Evolutionary conservation across 805 yeast genomes (phyloP).

Genomic region (Candida xyloterini): DNA sequence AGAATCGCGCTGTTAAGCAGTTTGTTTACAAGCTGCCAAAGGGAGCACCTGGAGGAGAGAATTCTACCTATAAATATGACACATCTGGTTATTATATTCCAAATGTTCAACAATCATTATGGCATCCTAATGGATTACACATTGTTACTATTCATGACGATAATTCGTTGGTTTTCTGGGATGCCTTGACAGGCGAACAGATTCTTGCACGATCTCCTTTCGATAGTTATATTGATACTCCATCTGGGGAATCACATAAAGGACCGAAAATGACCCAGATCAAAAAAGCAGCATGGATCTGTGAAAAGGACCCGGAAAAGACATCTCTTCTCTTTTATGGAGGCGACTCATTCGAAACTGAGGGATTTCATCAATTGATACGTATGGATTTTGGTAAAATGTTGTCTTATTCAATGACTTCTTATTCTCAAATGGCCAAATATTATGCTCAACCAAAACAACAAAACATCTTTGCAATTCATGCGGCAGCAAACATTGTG

Average conservation of each 20-base stretch:
- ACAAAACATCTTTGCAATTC: constrained; percentile 55
- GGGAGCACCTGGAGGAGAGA: constrained; percentile 72
- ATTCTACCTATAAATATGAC: constrained; percentile 30
- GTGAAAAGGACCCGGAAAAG: constrained; percentile 74
- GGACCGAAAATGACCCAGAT: constrained; percentile 40
- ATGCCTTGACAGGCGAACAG: constrained; percentile 69
- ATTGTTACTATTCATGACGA: constrained; percentile 75
- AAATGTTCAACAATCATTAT: constrained; percentile 49
- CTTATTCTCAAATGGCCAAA: constrained; percentile 77
- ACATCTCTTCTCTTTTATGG: constrained; percentile 73
- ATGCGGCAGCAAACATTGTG: constrained; percentile 41
- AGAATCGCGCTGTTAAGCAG: constrained; percentile 51
- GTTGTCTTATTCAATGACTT: constrained; percentile 73
- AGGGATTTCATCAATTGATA: constrained; percentile 44
- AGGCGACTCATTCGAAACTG: constrained; percentile 48
- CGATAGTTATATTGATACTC: constrained; percentile 62
- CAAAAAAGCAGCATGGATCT: constrained; percentile 67
- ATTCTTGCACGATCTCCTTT: constrained; percentile 71
- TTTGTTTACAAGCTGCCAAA: constrained; percentile 63
- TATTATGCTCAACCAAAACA: constrained; percentile 63
- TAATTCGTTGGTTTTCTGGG: constrained; percentile 91
- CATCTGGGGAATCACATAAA: constrained; percentile 31
- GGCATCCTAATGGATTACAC: constrained; percentile 94
- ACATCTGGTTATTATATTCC: constrained; percentile 29
- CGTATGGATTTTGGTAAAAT: constrained; percentile 77